Base-by-base conservation (phyloP, 2,329 filamentous ascomycete species). In the Leptographium wingfieldii region DNA sequence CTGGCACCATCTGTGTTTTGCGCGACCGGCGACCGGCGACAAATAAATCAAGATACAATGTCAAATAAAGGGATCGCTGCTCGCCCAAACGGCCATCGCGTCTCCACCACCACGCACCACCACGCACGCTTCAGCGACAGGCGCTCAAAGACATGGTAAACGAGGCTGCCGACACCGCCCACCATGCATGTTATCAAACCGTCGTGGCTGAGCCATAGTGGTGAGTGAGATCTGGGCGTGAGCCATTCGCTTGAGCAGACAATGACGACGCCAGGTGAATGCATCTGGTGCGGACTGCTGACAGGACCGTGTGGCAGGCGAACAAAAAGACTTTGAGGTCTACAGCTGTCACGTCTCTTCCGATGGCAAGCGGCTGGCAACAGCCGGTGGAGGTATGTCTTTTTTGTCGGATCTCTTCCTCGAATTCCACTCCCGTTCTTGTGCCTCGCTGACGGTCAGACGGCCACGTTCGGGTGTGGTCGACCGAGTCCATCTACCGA, bases 271-370 rank as follows among this genome's bases (percentile, higher is more conserved):
- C 33, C 38, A 16, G 19, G 38, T 54, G 43, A 19, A 33, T 31
- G 9, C 31, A 43, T 5, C 2, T 22, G 22, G 22, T 22, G 22
- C 49, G 25, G 25, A 29, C 19, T n/a, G 31, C 31, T 38, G 9
- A 43, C 59, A 58, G 60, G 66, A 55, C 52, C 60, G 22, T 14
- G 56, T 57, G 60, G 58, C 62, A 90, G 88, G 92, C 71, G 94
- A 99, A 77, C 90, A 95, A 72, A 97, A 96, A 71, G 92, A 97
- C 72, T 95, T 95, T 70, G 94, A 99, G 75, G 92, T 97, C 66
- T 99, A 97, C 77, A 96, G 90, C 76, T 97, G 92, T 73, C 90
- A 97, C 78, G 85, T 99, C 65, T 99, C 94, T 33, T 90, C 94
- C 16, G 94, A 99, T 75, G 94, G 92, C 66, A 87, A 85, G 69